Evolutionary conservation across 177 flowering plant genomes (phyloP), one percentile per base, ranked within the genome.

Genomic region (Vitis hybrid): DNA sequence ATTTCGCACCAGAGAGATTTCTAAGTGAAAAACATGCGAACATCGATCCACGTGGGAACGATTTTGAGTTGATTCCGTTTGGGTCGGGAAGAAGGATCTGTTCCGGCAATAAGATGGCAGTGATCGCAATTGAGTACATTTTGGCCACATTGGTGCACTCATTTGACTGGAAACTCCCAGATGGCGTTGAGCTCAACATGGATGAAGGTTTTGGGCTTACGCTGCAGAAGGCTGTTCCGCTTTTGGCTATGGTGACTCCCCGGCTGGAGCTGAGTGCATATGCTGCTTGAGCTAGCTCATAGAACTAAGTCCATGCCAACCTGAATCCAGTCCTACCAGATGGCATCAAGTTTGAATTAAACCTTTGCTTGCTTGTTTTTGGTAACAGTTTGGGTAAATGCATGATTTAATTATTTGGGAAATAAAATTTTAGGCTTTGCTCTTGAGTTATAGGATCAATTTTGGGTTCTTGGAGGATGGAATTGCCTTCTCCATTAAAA

Each of bases 81-180:
- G 88, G 86, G 2, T 79, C 84, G 0, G 87, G 87, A 2, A 56
- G 87, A 16, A 79, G 87, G 66, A 81, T 79, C 2, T 86, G 87
- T 56, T 82, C 85, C 0, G 88, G 89, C 18, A 74, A 73, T 0
- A 52, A 82, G 16, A 77, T 84, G 85, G 89, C 80, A 15, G 71
- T 84, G 12, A 70, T 73, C 31, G 31, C 81, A 13, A 85, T 86
- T 11, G 81, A 80, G 78, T 77, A 73, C 67, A 75, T 83, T 6
- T 39, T 79, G 16, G 89, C 82, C 1, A 77, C 80, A 0, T 57
- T 84, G 67, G 80, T 86, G 50, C 89, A 86, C 67, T 72, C 85
- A 2, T 86, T 86, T 53, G 85, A 86, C 1, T 84, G 86, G 87
- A 69, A 68, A 20, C 5, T 83, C 48, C 81, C 82, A 2, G 65